phyloP scores from a whole-genome alignment of 1,284 basidiomycete species.

The Sanghuangporus weigelae region DNA sequence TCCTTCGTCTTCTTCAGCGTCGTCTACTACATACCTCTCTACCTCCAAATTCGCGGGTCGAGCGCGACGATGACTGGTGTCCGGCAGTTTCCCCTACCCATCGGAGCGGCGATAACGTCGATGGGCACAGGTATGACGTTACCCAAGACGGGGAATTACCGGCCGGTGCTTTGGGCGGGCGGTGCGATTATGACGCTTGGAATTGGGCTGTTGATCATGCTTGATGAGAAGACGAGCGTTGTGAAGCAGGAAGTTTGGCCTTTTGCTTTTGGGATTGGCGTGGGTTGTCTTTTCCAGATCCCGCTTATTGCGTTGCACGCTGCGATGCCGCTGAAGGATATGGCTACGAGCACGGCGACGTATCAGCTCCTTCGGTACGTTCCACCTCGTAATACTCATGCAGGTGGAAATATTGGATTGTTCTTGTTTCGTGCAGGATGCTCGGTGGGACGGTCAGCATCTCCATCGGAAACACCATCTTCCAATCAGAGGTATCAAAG shows the following conservation, averaged over 20 bases:
- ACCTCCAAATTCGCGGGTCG: constrained; percentile 36
- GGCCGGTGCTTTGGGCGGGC: not conserved
- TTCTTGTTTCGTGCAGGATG: constrained; percentile 19
- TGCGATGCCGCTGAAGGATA: constrained; percentile 40
- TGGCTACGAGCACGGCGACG: constrained; percentile 36
- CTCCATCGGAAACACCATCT: constrained; percentile 25
- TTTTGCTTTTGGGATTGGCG: constrained; percentile 29
- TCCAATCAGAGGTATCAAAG: constrained; percentile 17
- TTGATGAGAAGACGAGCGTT: constrained; percentile 27
- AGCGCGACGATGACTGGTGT: constrained; percentile 39
- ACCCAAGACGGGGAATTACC: not conserved
- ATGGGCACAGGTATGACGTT: not conserved
- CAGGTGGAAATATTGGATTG: constrained; percentile 10
- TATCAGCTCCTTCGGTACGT: constrained; percentile 29
- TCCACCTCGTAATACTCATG: constrained; percentile 17
- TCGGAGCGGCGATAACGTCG: constrained; percentile 26
- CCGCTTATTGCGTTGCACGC: constrained; percentile 34
- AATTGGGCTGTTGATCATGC: constrained; percentile 22
- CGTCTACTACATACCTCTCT: constrained; percentile 28
- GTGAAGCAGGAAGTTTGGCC: constrained; percentile 29
- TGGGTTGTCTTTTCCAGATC: constrained; percentile 32
- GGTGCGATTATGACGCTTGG: constrained; percentile 29
- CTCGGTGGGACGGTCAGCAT: constrained; percentile 32
- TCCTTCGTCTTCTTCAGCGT: constrained; percentile 33
- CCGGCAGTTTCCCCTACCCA: constrained; percentile 38